A percentile compares a stretch with the other conserved stretches of the same genome.
phyloP scores from a whole-genome alignment of 2,329 filamentous ascomycete species.

The Alternaria solani region DNA sequence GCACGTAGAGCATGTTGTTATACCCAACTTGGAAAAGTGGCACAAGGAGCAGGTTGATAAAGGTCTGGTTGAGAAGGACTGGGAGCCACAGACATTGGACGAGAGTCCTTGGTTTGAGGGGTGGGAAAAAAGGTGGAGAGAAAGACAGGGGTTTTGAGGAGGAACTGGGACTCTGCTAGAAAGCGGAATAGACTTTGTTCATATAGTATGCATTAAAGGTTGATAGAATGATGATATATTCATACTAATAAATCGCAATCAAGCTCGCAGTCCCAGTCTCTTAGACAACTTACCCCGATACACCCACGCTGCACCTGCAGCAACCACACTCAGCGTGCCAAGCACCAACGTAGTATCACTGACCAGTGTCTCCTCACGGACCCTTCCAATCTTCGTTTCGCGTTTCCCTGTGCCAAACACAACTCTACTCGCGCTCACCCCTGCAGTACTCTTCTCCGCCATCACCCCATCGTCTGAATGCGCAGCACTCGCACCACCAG shows the following conservation, averaged over 20 bases:
- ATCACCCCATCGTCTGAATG: background rate
- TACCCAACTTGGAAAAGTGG: slow-evolving; percentile 71
- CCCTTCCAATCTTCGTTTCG: slow-evolving; percentile 52
- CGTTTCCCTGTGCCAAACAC: slow-evolving; percentile 47
- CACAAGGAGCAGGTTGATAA: slow-evolving; percentile 70
- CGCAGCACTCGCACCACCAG: background rate
- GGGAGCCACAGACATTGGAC: slow-evolving; percentile 73
- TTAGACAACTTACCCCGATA: slow-evolving; percentile 23
- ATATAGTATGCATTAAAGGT: background rate
- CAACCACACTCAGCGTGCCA: slow-evolving; percentile 48
- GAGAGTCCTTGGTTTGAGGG: slow-evolving; percentile 79
- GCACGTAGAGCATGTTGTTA: slow-evolving; percentile 77
- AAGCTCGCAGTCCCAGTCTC: slow-evolving; percentile 20
- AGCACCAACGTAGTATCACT: slow-evolving; percentile 50
- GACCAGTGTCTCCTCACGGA: slow-evolving; percentile 56
- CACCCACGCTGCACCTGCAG: slow-evolving; percentile 47
- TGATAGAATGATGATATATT: background rate
- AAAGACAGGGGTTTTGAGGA: slow-evolving; percentile 66
- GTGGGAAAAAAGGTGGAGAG: slow-evolving; percentile 79
- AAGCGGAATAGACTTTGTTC: background rate
- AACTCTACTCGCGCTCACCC: slow-evolving; percentile 38
- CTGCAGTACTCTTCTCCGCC: background rate
- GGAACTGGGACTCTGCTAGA: background rate
- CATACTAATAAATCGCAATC: background rate
- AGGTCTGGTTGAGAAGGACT: slow-evolving; percentile 67